Conservation (phyloP, 2,329 filamentous ascomycete species). For the Arthroderma sp. region DNA sequence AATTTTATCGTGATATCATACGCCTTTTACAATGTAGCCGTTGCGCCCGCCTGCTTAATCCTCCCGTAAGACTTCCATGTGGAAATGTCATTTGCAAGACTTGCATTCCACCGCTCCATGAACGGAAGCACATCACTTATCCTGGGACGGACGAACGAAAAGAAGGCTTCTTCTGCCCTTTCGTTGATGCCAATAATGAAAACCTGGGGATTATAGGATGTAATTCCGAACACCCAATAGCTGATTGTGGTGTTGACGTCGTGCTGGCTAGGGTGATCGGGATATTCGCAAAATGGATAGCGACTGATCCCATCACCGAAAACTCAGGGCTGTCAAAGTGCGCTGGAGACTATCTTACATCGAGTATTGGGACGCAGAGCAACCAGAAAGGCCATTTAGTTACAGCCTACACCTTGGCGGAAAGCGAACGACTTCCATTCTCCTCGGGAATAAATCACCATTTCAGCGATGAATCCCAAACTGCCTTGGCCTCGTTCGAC, state of each 20-base stretch:
- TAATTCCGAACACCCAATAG: constrained; percentile 56
- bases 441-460: constrained; percentile 24
- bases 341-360: not conserved
- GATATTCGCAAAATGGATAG: constrained; percentile 34
- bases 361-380: not conserved
- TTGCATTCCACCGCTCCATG: constrained; percentile 57
- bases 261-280: constrained; percentile 59
- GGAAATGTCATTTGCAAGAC: constrained; percentile 62
- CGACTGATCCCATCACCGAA: constrained; percentile 5
- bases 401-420: constrained; percentile 37
- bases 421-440: constrained; percentile 46
- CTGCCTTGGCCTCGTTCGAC: constrained; percentile 28
- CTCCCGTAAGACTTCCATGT: constrained; percentile 67
- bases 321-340: not conserved
- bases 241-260: constrained; percentile 66
- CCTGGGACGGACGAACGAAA: constrained; percentile 54
- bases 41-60: constrained; percentile 55
- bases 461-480: constrained; percentile 17
- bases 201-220: constrained; percentile 35
- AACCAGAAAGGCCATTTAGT: not conserved
- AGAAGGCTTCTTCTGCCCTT: constrained; percentile 62
- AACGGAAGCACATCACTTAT: constrained; percentile 61
- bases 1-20: constrained; percentile 43
- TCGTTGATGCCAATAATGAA: constrained; percentile 20
- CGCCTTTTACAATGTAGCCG: constrained; percentile 63